Evolutionary conservation across 202 grass and related monocot genomes (phyloP), one percentile per base, ranked within the genome.

Genomic region (Saccharum hybrid): DNA sequence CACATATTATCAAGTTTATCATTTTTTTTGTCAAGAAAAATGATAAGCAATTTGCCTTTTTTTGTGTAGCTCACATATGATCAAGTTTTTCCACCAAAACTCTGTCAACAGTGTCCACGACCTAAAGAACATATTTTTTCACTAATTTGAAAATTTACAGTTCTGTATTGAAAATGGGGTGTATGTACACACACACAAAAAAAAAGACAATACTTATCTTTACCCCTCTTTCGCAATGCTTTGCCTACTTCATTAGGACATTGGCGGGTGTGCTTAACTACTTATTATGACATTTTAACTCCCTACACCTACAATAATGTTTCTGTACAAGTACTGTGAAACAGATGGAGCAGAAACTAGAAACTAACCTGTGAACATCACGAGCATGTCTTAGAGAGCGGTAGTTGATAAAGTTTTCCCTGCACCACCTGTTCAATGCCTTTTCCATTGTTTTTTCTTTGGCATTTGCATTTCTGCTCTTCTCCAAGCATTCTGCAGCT

Each of bases 371-470:
- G 77, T 98, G 90, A 82, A 98, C 88, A 77, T 95, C 95, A 14
- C 74, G 82, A 66, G 92, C 88, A 60, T 95, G 90, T 76, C 81
- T 90, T 78, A 98, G 61, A 76, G 95, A 93, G 9, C 92, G 81
- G 38, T 83, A 88, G 76, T 98, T 95, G 81, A 98, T 98, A 63
- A 90, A 98, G 76, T 98, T 98, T 43, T 94, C 95, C 71, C 83
- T 88, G 80, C 92, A 98, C 95, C 95, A 98, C 85, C 85, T 98
- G 64, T 82, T 90, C 79, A 98, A 79, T 39, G 90, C 86, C 65
- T 98, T 98, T 48, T 98, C 92, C 83, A 94, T 71, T 63, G 90
- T 88, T 86, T 90, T 94, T 65, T 93, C 95, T 77, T 94, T 98
- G 15, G 74, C 86, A 88, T 93, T 98, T 81, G 87, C 72, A 66